Percentiles rank a stretch among this genome's conserved stretches.
Evolutionary conservation across 2,329 filamentous ascomycete species (phyloP).

Genomic region (Huntiella omanensis): DNA sequence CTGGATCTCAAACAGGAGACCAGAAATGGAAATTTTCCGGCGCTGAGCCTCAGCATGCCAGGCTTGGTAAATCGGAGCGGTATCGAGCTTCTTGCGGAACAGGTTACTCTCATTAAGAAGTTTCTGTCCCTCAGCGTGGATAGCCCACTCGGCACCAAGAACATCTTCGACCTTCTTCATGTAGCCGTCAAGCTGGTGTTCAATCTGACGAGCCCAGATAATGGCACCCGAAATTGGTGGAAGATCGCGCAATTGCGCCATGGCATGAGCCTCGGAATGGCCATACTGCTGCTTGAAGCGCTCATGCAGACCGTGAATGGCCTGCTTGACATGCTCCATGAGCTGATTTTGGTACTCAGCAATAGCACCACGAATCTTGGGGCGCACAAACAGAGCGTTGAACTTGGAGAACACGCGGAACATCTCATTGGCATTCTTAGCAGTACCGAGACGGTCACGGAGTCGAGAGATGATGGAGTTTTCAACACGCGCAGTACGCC

Average conservation of each 20-base stretch:
- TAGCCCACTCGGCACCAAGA: constrained; percentile 79
- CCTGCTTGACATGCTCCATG: constrained; percentile 93
- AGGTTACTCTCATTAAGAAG: constrained; percentile 77
- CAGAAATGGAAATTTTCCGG: constrained; percentile 78
- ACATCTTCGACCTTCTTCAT: constrained; percentile 99
- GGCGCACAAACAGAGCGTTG: constrained; percentile 92
- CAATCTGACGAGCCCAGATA: constrained; percentile 94
- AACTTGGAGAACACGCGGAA: constrained; percentile 99
- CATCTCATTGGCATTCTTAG: constrained; percentile 98
- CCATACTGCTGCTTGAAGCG: constrained; percentile 98
- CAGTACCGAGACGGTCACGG: constrained; percentile 79
- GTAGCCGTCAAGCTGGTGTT: constrained; percentile 84
- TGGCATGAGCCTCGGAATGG: constrained; percentile 90
- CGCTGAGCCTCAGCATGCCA: constrained; percentile 84
- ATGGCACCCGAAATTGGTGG: constrained; percentile 93
- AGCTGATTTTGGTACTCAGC: constrained; percentile 96
- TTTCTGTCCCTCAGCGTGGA: constrained; percentile 90
- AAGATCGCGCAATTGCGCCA: constrained; percentile 91
- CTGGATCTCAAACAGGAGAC: constrained; percentile 75
- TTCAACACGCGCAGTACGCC: constrained; percentile 88
- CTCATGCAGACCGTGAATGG: constrained; percentile 83
- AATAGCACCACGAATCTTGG: constrained; percentile 97
- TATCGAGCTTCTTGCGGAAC: constrained; percentile 93
- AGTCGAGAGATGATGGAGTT: constrained; percentile 96
- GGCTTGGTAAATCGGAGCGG: constrained; percentile 79